Percentiles rank a stretch among this genome's conserved stretches.
These are phyloP conservation scores for Gossypium rotundifolium DNA, from an alignment of 345 rosid genomes.

Conservation along the genomic window DNA sequence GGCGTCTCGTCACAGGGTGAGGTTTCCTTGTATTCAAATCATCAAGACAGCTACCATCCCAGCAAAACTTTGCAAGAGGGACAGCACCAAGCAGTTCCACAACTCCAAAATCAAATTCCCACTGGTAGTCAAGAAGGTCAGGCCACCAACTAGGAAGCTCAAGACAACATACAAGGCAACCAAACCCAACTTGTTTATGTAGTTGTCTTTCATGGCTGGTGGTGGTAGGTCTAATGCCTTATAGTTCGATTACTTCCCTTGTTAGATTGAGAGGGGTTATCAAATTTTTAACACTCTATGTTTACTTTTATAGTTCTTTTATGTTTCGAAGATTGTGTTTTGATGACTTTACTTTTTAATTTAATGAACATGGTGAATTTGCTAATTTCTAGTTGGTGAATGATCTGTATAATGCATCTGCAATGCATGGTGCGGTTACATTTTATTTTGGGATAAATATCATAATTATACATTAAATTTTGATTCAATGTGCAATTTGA, in stretches of 20 bases:
- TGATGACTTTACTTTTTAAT: background rate
- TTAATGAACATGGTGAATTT: constrained; percentile 1
- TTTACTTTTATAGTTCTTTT: background rate
- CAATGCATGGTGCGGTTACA: background rate
- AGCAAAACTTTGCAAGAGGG: constrained; percentile 64
- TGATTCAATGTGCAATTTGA: no score
- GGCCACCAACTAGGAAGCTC: constrained; percentile 64
- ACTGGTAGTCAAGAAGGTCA: constrained; percentile 53
- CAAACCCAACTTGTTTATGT: constrained; percentile 66
- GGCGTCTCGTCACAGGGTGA: constrained; percentile 62
- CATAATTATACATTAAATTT: no score
- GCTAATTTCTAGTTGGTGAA: background rate
- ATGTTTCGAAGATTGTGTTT: background rate
- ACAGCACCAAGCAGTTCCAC: constrained; percentile 59
- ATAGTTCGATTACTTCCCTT: background rate
- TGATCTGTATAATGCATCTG: background rate
- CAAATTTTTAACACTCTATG: background rate
- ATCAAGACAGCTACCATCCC: constrained; percentile 60
- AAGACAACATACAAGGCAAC: constrained; percentile 68
- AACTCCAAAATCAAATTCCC: constrained; percentile 68
- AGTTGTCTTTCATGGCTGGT: background rate
- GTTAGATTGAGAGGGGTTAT: background rate
- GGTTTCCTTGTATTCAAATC: constrained; percentile 64
- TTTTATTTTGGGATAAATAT: no score
- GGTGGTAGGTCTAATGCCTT: background rate